A percentile compares a stretch with the other conserved stretches of the same genome.
Conservation (phyloP, 1,284 basidiomycete genomes). For the Ustilago trichophora region DNA sequence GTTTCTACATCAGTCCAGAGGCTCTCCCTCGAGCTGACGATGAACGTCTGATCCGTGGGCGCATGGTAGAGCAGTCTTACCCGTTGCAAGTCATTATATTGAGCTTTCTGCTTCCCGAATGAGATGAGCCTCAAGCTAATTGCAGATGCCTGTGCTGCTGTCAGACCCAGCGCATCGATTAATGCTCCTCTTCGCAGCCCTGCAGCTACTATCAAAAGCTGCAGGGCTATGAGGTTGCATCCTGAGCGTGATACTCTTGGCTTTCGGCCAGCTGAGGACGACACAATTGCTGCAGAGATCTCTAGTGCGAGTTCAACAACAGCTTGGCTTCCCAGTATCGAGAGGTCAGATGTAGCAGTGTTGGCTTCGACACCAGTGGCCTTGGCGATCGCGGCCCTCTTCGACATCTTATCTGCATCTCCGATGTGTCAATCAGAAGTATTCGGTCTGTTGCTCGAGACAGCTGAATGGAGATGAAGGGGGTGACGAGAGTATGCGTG, state of each 20-base stretch:
- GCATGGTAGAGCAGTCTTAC: slow-evolving; percentile 15
- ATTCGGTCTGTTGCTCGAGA: no score
- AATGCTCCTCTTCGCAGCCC: slow-evolving; percentile 30
- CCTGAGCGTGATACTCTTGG: slow-evolving; percentile 5
- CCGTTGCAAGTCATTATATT: background rate
- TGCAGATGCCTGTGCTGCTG: slow-evolving; percentile 8
- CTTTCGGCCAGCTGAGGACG: background rate
- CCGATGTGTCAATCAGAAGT: no score
- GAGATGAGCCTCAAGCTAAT: slow-evolving; percentile 1
- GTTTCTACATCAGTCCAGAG: slow-evolving; percentile 12
- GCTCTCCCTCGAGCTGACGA: slow-evolving; percentile 7
- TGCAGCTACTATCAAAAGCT: slow-evolving; percentile 9
- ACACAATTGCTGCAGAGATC: background rate
- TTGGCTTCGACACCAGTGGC: background rate
- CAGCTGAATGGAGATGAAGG: no score
- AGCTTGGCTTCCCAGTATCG: background rate
- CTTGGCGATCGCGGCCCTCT: slow-evolving; percentile 5
- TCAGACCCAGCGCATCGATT: slow-evolving; percentile 16
- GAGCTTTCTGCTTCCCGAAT: background rate
- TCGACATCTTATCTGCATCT: no score
- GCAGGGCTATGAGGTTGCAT: slow-evolving; percentile 22
- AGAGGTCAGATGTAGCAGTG: background rate
- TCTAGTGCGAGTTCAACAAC: slow-evolving; percentile 6
- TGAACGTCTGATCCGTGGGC: slow-evolving; percentile 17
- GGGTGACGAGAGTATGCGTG: no score